Conservation (phyloP, 352 stramenopile genomes). For the Globisporangium nagaii region DNA sequence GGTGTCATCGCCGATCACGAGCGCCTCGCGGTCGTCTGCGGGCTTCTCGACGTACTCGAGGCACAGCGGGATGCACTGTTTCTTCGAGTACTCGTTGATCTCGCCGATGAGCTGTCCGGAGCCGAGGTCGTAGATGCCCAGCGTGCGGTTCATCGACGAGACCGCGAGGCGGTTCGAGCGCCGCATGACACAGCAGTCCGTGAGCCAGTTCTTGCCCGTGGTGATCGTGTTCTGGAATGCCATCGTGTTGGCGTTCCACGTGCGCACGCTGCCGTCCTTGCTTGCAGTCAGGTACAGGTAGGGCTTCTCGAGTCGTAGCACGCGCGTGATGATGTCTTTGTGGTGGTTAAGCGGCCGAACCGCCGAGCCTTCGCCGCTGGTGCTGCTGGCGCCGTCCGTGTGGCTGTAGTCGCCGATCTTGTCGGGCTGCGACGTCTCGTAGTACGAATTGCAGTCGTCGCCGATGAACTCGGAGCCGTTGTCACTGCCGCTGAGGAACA, state of each 20-base stretch:
- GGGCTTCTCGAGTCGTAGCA: constrained; percentile 59
- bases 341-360: constrained; percentile 35
- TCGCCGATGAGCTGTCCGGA: constrained; percentile 64
- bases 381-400: neutral
- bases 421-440: constrained; percentile 57
- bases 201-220: constrained; percentile 75
- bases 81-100: constrained; percentile 70
- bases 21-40: constrained; percentile 58
- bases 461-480: constrained; percentile 53
- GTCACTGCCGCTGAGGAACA: constrained; percentile 77
- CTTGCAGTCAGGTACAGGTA: constrained; percentile 69
- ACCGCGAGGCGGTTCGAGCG: constrained; percentile 76
- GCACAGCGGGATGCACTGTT: constrained; percentile 76
- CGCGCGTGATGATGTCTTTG: constrained; percentile 69
- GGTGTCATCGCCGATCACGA: constrained; percentile 75
- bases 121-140: constrained; percentile 73
- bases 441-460: constrained; percentile 57
- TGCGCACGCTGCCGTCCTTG: constrained; percentile 70
- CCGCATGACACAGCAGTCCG: constrained; percentile 74
- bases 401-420: constrained; percentile 28
- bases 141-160: constrained; percentile 68
- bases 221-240: constrained; percentile 54
- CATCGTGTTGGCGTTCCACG: constrained; percentile 68
- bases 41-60: constrained; percentile 79
- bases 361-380: neutral